Percentiles rank a stretch among this genome's conserved stretches.
phyloP scores from a whole-genome alignment of 768 basidiomycete species.

The Xanthoconium stramineum region DNA sequence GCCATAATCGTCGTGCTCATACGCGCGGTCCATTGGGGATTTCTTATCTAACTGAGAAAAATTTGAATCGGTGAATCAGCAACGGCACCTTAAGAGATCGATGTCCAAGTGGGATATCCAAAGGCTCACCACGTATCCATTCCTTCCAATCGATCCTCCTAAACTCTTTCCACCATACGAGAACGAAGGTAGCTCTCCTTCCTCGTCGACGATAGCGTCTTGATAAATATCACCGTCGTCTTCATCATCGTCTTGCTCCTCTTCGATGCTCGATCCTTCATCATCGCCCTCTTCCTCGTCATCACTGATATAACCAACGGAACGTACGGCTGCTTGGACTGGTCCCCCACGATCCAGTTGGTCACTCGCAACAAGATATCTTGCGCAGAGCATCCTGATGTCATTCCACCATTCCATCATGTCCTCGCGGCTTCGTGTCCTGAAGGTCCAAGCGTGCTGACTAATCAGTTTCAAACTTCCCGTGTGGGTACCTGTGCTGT shows the following conservation, averaged over 20 bases:
- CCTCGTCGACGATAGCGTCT: constrained; percentile 36
- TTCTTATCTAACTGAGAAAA: constrained; percentile 46
- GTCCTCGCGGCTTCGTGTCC: constrained; percentile 85
- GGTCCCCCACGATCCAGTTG: constrained; percentile 90
- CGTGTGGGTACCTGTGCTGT: constrained; percentile 62
- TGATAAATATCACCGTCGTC: constrained; percentile 49
- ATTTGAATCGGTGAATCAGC: constrained; percentile 8
- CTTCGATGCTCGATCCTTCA: constrained; percentile 53
- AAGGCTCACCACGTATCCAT: constrained; percentile 62
- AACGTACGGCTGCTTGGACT: constrained; percentile 86
- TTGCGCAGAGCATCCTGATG: constrained; percentile 85
- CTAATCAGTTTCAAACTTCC: constrained; percentile 50
- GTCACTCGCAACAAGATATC: constrained; percentile 93
- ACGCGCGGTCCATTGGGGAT: constrained; percentile 16
- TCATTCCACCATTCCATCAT: constrained; percentile 99
- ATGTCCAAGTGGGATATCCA: background rate
- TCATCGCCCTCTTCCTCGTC: constrained; percentile 60
- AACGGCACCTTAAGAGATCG: background rate
- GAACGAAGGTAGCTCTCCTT: constrained; percentile 61
- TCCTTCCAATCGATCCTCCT: constrained; percentile 41
- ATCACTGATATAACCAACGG: constrained; percentile 84
- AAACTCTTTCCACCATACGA: constrained; percentile 42
- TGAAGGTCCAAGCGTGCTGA: constrained; percentile 84
- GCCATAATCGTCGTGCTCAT: background rate
- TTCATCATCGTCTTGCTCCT: constrained; percentile 41